Evolutionary conservation across 2,329 filamentous ascomycete genomes (phyloP).

Genomic region (Aotearoamyces nothofagi): DNA sequence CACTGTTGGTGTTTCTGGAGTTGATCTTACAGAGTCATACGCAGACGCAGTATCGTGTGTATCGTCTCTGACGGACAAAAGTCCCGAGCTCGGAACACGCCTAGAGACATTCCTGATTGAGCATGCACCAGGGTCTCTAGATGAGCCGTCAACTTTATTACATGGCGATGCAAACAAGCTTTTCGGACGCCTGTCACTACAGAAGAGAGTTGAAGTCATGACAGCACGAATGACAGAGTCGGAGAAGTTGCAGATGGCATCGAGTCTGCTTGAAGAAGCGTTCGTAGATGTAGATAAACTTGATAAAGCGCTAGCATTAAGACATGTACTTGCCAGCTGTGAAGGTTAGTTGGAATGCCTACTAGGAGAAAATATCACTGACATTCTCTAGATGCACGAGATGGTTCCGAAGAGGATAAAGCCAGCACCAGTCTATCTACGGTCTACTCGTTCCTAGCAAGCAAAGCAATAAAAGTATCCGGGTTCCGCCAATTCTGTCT

Average conservation of each 20-base stretch:
- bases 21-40: slow-evolving; percentile 7
- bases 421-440: slow-evolving; percentile 10
- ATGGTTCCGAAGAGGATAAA: too few species aligned
- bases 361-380: slow-evolving; percentile 2
- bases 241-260: background rate
- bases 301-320: slow-evolving; percentile 13
- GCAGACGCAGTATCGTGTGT: slow-evolving; percentile 6
- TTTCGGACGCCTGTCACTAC: too few species aligned
- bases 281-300: slow-evolving; percentile 4
- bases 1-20: slow-evolving; percentile 6
- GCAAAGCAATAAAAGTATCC: slow-evolving; percentile 10
- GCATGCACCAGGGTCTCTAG: slow-evolving; percentile 3
- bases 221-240: too few species aligned
- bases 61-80: slow-evolving; percentile 3
- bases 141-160: too few species aligned
- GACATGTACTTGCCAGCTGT: slow-evolving; percentile 13
- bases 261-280: background rate
- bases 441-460: slow-evolving; percentile 13
- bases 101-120: slow-evolving; percentile 11
- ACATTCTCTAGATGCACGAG: slow-evolving; percentile 5
- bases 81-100: slow-evolving; percentile 6
- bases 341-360: slow-evolving; percentile 11
- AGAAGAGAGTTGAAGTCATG: too few species aligned
- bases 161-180: too few species aligned
- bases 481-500: slow-evolving; percentile 15